Evolutionary conservation across 2,329 filamentous ascomycete species (phyloP).

Genomic region (Arthroderma sp.): DNA sequence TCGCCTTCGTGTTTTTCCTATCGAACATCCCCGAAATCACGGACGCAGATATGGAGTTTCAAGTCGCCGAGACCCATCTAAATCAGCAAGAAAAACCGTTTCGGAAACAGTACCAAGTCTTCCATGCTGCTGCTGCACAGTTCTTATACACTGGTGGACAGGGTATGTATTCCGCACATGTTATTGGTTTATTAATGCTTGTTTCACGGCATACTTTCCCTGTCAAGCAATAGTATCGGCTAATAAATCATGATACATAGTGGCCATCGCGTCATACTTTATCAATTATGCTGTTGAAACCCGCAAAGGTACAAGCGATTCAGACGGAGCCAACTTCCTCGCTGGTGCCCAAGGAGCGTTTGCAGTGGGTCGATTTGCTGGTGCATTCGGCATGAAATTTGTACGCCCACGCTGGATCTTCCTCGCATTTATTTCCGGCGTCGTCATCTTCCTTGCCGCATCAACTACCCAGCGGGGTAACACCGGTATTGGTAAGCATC

Average conservation of each 20-base stretch:
- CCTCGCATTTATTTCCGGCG: conserved; percentile 51
- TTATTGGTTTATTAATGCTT: conserved; percentile 19
- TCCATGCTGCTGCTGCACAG: conserved; percentile 62
- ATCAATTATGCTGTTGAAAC: conserved; percentile 60
- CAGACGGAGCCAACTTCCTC: conserved; percentile 53
- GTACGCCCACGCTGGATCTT: conserved; percentile 57
- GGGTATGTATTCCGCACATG: conserved; percentile 22
- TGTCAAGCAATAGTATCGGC: not conserved
- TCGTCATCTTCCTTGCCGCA: conserved; percentile 46
- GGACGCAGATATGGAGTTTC: conserved; percentile 53
- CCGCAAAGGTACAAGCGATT: conserved; percentile 39
- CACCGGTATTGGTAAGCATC: conserved; percentile 30
- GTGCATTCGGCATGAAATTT: conserved; percentile 52
- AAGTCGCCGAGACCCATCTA: conserved; percentile 43
- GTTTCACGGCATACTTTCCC: conserved; percentile 11
- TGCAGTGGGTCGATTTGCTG: conserved; percentile 57
- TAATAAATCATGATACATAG: conserved; percentile 12
- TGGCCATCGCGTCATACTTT: conserved; percentile 46
- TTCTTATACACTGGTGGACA: conserved; percentile 75
- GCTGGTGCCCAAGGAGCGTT: conserved; percentile 64
- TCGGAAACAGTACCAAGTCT: conserved; percentile 58
- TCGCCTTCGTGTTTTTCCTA: conserved; percentile 55
- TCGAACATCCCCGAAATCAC: conserved; percentile 60
- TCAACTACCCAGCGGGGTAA: conserved; percentile 36
- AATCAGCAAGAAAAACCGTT: conserved; percentile 46